phyloP scores from a whole-genome alignment of 2,329 filamentous ascomycete species.

The Colletotrichum graminicola region DNA sequence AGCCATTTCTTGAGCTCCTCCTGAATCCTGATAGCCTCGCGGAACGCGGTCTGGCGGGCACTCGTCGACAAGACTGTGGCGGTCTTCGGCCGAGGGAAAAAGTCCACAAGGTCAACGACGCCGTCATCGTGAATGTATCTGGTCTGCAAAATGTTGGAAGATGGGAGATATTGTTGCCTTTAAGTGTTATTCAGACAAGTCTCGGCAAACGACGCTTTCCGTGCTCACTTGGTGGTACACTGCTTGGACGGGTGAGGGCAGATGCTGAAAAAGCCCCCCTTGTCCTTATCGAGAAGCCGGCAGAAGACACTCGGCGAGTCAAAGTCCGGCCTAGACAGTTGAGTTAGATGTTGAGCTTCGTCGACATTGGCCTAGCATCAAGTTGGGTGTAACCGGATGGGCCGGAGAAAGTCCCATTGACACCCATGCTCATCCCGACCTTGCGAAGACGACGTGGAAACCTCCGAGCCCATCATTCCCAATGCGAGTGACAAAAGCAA shows the following conservation, averaged over 20 bases:
- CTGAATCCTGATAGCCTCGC: conserved; percentile 66
- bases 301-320: conserved; percentile 83
- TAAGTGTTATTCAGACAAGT: neutral
- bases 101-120: conserved; percentile 79
- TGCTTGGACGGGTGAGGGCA: conserved; percentile 62
- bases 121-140: conserved; percentile 83
- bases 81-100: conserved; percentile 78
- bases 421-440: too few relatives aligned
- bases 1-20: conserved; percentile 78
- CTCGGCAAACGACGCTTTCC: neutral
- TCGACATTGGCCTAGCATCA: too few relatives aligned
- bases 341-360: conserved; percentile 13
- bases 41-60: conserved; percentile 63
- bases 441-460: neutral
- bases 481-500: neutral
- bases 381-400: neutral
- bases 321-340: conserved; percentile 74
- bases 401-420: neutral
- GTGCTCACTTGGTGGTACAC: conserved; percentile 71
- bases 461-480: neutral
- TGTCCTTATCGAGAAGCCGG: conserved; percentile 78
- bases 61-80: conserved; percentile 62
- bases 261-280: conserved; percentile 80
- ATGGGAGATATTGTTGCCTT: conserved; percentile 78
- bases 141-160: conserved; percentile 81